phyloP scores from a whole-genome alignment of 2,329 filamentous ascomycete species.

The Cercospora sp. region DNA sequence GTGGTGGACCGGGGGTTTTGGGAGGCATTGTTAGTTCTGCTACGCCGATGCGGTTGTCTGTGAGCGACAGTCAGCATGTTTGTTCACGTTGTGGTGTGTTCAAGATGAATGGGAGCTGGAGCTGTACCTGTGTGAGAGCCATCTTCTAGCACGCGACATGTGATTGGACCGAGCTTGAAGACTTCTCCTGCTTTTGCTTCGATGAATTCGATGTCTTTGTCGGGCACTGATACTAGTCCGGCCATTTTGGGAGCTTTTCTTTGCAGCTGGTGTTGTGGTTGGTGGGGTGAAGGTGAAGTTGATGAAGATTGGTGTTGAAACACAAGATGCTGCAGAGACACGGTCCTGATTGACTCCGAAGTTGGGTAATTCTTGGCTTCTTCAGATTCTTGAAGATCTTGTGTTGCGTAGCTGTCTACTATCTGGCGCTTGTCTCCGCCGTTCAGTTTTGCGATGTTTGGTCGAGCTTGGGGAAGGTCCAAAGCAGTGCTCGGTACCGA shows the following conservation, averaged over 20 bases:
- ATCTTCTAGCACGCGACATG: conserved; percentile 54
- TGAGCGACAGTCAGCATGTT: not conserved
- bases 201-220: conserved; percentile 51
- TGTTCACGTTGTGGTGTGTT: not conserved
- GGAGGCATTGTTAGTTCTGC: conserved; percentile 54
- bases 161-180: conserved; percentile 52
- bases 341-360: not conserved
- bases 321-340: not conserved
- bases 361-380: not conserved
- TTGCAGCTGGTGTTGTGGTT: not conserved
- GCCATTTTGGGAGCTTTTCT: conserved; percentile 17
- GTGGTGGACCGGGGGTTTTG: conserved; percentile 49
- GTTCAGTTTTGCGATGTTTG: not conserved
- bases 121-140: conserved; percentile 49
- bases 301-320: not conserved
- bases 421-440: not conserved
- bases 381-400: not conserved
- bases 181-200: conserved; percentile 51
- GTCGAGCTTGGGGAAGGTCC: not conserved
- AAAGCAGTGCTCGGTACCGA: not conserved
- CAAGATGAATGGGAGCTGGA: not conserved
- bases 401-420: not conserved
- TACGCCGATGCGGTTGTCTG: conserved; percentile 52
- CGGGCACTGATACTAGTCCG: conserved; percentile 41
- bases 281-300: not conserved